A percentile compares a stretch with the other conserved stretches of the same genome.
Evolutionary conservation across 768 basidiomycete species (phyloP).

Genomic region (Collybiopsis luxurians): DNA sequence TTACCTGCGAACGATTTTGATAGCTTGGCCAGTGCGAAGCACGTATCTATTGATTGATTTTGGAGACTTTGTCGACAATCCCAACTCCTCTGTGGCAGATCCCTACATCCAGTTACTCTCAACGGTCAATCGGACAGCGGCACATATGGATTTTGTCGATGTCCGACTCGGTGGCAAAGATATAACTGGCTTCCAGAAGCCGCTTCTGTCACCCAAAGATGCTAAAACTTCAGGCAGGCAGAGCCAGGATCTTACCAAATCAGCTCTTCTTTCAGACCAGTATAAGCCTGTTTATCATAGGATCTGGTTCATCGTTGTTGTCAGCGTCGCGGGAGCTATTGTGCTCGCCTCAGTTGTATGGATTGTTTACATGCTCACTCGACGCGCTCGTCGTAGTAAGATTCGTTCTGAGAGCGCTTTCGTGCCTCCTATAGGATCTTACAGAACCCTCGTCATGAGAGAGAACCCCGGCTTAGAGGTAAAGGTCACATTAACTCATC

Average conservation of each 20-base stretch:
- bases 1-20: neutral
- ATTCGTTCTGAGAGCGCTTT: neutral
- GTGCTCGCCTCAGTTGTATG: neutral
- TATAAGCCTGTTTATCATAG: neutral
- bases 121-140: conserved; percentile 9
- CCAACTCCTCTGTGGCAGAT: conserved; percentile 13
- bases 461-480: too few species aligned
- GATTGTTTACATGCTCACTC: neutral
- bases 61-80: conserved; percentile 20
- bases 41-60: conserved; percentile 20
- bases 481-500: neutral
- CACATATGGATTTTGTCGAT: conserved; percentile 19
- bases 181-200: neutral
- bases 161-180: conserved; percentile 10
- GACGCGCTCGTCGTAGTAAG: neutral
- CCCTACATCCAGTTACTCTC: conserved; percentile 22
- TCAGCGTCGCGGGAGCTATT: neutral
- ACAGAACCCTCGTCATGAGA: neutral
- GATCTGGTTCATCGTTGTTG: neutral
- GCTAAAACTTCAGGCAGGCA: neutral
- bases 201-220: neutral
- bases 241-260: neutral
- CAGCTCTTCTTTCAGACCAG: neutral
- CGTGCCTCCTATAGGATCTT: neutral
- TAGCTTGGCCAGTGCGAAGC: conserved; percentile 13